Evolutionary conservation across 2,329 filamentous ascomycete species (phyloP).

Genomic region (Apiospora marii): DNA sequence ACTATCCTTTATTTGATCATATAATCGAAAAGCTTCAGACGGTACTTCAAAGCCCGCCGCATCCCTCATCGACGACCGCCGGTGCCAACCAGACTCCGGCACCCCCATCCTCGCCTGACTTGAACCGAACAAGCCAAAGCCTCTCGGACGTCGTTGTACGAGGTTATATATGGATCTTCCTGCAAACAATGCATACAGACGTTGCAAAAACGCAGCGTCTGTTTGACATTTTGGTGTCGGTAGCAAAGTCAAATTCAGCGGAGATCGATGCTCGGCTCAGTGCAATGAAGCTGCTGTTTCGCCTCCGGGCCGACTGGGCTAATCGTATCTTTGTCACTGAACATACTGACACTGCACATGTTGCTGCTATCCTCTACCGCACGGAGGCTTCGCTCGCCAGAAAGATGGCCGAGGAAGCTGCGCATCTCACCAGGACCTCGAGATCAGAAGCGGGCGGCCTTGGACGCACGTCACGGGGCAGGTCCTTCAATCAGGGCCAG

Average conservation of each 20-base stretch:
- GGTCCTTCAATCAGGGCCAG: slow-evolving; percentile 60
- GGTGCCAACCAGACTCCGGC: slow-evolving; percentile 37
- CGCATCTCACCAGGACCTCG: slow-evolving; percentile 51
- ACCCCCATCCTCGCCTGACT: slow-evolving; percentile 36
- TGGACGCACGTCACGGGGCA: slow-evolving; percentile 57
- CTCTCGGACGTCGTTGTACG: slow-evolving; percentile 75
- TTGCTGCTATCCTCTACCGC: slow-evolving; percentile 77
- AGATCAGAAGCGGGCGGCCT: slow-evolving; percentile 52
- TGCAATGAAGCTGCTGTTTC: slow-evolving; percentile 80
- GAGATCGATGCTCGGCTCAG: slow-evolving; percentile 76
- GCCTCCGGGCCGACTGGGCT: slow-evolving; percentile 82
- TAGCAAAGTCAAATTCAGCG: slow-evolving; percentile 66
- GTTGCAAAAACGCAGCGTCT: slow-evolving; percentile 69
- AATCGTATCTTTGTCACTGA: slow-evolving; percentile 77
- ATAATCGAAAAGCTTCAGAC: slow-evolving; percentile 61
- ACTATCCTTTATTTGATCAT: slow-evolving; percentile 65
- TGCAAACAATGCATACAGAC: slow-evolving; percentile 73
- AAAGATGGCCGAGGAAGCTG: slow-evolving; percentile 60
- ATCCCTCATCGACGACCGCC: slow-evolving; percentile 50
- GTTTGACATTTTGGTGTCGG: slow-evolving; percentile 69
- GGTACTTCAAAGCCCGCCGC: slow-evolving; percentile 58
- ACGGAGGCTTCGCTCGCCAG: slow-evolving; percentile 61
- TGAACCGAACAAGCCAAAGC: slow-evolving; percentile 53
- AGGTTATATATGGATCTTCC: slow-evolving; percentile 79
- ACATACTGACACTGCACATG: slow-evolving; percentile 74